Evolutionary conservation across 2,329 filamentous ascomycete species (phyloP).

Genomic region (Mycosphaerelloides madeirae): DNA sequence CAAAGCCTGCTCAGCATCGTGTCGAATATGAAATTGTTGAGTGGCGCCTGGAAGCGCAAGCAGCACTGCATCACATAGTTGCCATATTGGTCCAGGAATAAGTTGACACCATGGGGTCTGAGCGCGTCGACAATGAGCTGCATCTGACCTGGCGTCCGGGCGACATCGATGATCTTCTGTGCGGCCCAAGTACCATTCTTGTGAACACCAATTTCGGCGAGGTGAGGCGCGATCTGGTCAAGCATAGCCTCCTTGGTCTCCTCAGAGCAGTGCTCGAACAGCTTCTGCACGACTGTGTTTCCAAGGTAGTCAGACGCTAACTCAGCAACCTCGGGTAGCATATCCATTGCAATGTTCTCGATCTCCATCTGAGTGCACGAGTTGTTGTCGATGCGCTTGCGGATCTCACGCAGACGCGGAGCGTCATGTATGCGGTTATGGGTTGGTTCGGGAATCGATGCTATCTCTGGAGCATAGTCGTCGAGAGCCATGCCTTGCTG

Average conservation of each 20-base stretch:
- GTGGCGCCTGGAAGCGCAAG: constrained; percentile 81
- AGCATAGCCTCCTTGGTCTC: constrained; percentile 88
- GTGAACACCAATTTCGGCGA: constrained; percentile 95
- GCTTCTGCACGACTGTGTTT: constrained; percentile 98
- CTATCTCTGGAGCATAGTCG: constrained; percentile 74
- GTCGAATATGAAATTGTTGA: constrained; percentile 97
- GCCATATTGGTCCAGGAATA: constrained; percentile 96
- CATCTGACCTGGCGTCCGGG: constrained; percentile 80
- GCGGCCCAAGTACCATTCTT: constrained; percentile 99
- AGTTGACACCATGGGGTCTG: constrained; percentile 77
- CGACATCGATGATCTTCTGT: constrained; percentile 98
- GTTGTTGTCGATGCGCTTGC: constrained; percentile 96
- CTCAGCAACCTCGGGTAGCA: constrained; percentile 95
- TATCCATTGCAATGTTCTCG: constrained; percentile 83
- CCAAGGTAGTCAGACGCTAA: constrained; percentile 92
- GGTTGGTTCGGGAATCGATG: constrained; percentile 80
- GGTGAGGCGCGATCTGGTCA: constrained; percentile 76
- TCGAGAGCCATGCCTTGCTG: constrained; percentile 72
- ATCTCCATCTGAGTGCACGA: constrained; percentile 81
- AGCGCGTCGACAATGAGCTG: constrained; percentile 76
- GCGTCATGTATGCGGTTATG: constrained; percentile 89
- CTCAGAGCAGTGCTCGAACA: constrained; percentile 95
- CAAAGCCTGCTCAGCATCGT: constrained; percentile 92
- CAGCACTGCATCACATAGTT: constrained; percentile 98
- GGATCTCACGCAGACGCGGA: constrained; percentile 87